Percentiles rank a stretch among this genome's conserved stretches.
Conservation (phyloP, 2,329 filamentous ascomycete genomes). For the Xylaria sp. region DNA sequence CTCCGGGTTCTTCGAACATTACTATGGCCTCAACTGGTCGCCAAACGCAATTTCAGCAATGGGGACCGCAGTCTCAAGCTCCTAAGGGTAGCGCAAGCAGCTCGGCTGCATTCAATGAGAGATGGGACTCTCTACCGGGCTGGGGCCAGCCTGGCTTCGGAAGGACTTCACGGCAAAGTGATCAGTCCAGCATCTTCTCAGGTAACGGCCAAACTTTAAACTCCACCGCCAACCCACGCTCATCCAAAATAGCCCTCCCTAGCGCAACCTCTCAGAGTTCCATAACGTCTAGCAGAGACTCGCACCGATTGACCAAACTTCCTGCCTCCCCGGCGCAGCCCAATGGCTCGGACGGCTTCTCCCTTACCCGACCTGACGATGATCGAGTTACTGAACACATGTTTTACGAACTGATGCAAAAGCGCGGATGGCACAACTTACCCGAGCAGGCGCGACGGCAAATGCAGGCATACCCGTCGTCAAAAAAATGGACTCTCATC, state of each 20-base stretch:
- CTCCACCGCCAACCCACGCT: constrained; percentile 56
- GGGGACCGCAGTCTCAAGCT: constrained; percentile 62
- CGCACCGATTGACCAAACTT: constrained; percentile 67
- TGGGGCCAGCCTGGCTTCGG: constrained; percentile 44
- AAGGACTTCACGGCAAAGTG: constrained; percentile 52
- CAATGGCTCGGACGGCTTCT: constrained; percentile 62
- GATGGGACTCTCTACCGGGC: constrained; percentile 66
- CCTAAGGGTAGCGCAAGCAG: constrained; percentile 64
- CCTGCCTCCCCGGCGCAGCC: constrained; percentile 52
- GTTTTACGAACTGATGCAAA: constrained; percentile 95
- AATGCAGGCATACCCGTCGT: constrained; percentile 93
- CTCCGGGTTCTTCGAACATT: constrained; percentile 68
- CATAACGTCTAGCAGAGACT: constrained; percentile 64
- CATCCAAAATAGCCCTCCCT: constrained; percentile 63
- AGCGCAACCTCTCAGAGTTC: constrained; percentile 68
- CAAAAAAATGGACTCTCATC: constrained; percentile 97
- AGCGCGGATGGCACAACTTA: constrained; percentile 95
- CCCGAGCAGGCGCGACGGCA: constrained; percentile 94
- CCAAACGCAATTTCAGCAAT: constrained; percentile 80
- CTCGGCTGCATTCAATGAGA: constrained; percentile 63
- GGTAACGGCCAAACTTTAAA: constrained; percentile 62
- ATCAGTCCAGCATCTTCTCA: constrained; percentile 68
- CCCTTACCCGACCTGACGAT: constrained; percentile 79
- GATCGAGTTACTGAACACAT: constrained; percentile 89
- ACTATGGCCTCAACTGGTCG: constrained; percentile 79